These are phyloP conservation scores for Phlyctochytrium planicorne DNA, from an alignment of 192 early-diverging fungal genomes.

Conservation along the genomic window DNA sequence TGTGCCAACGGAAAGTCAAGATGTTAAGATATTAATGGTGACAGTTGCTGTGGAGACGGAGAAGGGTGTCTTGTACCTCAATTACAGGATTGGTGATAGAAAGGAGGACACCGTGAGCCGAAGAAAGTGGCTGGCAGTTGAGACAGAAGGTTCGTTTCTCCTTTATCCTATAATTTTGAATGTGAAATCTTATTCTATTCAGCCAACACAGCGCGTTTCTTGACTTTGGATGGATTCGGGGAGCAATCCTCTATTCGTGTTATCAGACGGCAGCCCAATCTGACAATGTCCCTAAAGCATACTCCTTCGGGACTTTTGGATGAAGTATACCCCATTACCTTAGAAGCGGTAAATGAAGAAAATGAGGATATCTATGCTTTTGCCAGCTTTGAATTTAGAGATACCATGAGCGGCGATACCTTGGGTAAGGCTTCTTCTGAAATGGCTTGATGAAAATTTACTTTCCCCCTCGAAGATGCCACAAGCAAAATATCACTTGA, in stretches of 20 bases:
- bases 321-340: conserved; percentile 58
- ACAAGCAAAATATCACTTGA: background rate
- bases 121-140: conserved; percentile 33
- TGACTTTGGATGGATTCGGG: conserved; percentile 53
- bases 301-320: conserved; percentile 66
- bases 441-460: no score
- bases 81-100: conserved; percentile 39
- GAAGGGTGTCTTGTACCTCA: conserved; percentile 13
- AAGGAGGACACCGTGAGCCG: conserved; percentile 22
- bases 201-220: conserved; percentile 27
- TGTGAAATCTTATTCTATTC: conserved; percentile 15
- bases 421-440: conserved; percentile 22
- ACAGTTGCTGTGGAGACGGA: conserved; percentile 19
- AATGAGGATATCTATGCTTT: conserved; percentile 53
- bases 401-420: conserved; percentile 43
- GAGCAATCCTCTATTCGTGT: conserved; percentile 51
- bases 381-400: conserved; percentile 61
- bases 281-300: conserved; percentile 51
- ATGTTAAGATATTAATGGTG: conserved; percentile 54
- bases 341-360: conserved; percentile 69
- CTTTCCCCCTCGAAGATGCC: background rate
- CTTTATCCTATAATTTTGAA: background rate
- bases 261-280: conserved; percentile 59
- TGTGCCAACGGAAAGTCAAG: conserved; percentile 52
- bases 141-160: background rate